These are phyloP conservation scores for Myrica gale DNA, from an alignment of 306 rosid species.

Conservation along the genomic window DNA sequence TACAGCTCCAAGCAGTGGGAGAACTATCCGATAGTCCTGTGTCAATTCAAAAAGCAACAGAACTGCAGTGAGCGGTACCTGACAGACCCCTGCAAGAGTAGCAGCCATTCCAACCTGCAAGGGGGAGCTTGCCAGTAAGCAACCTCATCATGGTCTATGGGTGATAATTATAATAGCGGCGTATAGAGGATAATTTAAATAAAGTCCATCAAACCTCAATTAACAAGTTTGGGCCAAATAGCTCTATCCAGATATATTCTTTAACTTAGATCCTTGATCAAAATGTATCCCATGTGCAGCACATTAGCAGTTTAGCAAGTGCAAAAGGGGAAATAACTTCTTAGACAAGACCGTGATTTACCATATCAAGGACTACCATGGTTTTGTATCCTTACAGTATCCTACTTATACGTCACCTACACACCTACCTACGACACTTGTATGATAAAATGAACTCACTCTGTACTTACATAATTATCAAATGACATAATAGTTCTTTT, in stretches of 20 bases:
- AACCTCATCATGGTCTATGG: slow-evolving; percentile 23
- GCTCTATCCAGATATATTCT: neutral
- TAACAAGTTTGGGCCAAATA: neutral
- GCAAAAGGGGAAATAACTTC: neutral
- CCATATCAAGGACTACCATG: no score
- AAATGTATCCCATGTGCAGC: neutral
- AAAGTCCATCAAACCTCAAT: neutral
- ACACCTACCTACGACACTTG: no score
- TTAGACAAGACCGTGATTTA: neutral
- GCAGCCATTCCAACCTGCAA: slow-evolving; percentile 99
- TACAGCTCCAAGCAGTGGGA: slow-evolving; percentile 94
- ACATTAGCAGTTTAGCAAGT: neutral
- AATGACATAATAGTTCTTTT: no score
- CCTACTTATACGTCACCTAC: no score
- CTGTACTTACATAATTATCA: no score
- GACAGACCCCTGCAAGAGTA: slow-evolving; percentile 96
- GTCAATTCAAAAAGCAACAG: slow-evolving; percentile 88
- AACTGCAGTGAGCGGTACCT: slow-evolving; percentile 94
- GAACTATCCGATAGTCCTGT: slow-evolving; percentile 88
- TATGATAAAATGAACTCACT: no score
- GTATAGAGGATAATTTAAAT: neutral
- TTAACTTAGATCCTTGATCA: neutral
- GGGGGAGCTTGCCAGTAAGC: slow-evolving; percentile 28
- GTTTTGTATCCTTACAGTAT: no score
- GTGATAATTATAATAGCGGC: neutral